Evolutionary conservation across 2,329 filamentous ascomycete genomes (phyloP), one percentile per base, ranked within the genome.

Genomic region (Coniochaeta hoffmannii): DNA sequence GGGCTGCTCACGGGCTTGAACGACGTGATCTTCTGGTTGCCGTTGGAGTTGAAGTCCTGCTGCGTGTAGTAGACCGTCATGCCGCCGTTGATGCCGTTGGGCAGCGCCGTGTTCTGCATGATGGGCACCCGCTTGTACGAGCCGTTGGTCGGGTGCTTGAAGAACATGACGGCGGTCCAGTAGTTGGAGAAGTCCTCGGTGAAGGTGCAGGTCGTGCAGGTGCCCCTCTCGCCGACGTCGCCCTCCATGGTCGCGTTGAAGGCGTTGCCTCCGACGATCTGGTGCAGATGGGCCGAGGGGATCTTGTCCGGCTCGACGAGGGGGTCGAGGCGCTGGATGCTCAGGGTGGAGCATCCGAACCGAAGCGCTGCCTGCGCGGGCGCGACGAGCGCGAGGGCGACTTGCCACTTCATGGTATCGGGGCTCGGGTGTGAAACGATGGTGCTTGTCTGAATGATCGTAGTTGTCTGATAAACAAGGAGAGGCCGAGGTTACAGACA

Each of bases 1-100:
- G n/a, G n/a, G n/a, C n/a, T n/a, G 61, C 68, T 61, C 56, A 71
- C 69, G 14, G 71, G 68, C 59, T 69, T 70, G 64, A 74, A 74
- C 2, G 70, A 66, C 1, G 71, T 74, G 34, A 75, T 73, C 62
- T 73, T 72, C 46, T 65, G 58, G 36, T 64, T 64, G 17, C 63
- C 63, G 56, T 65, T 65, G 14, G 63, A 66, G 58, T 64, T 67
- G 59, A 71, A 71, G 56, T 68, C 65, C 17, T 62, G 53, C 56
- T 62, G 60, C 1, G 61, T 62, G 55, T 65, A 65, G 44, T 65
- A 64, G n/a, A 64, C 57, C 2, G 64, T 64, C 15, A 64, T 57
- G n/a, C 64, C 64, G 2, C 62, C 62, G 28, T 62, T 60, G 26
- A 59, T 57, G 19, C 46, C 50, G 30, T 56, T 54, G 12, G 53